Base-by-base conservation (phyloP, 2,329 filamentous ascomycete species). In the Alternaria consortialis region DNA sequence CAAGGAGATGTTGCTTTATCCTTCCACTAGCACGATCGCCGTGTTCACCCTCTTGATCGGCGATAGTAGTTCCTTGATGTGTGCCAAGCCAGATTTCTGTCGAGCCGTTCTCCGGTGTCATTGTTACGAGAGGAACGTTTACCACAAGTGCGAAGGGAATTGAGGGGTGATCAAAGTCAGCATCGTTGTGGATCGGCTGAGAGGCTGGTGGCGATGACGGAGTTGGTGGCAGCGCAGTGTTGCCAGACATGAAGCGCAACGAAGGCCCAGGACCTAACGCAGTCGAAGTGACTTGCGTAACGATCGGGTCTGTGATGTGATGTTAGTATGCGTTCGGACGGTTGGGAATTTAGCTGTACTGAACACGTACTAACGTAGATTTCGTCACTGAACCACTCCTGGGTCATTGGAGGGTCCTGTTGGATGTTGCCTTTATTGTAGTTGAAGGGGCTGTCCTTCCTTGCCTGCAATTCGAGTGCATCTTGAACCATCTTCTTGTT, bases 341-440 rank as follows among this genome's bases (percentile, higher is more conserved):
- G 13, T 15, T 5, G 15, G 3, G 15, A 20, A 2, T 8, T 11
- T 29, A 31, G n/a, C 29, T 25, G 7, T 9, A 11, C 5, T 20
- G 11, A 20, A 42, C 8, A 65, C 79, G 52, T 74, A 87, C 86
- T 89, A 11, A 84, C 72, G 57, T 88, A 87, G 27, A 89, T 84
- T 0, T 70, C 63, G 8, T 70, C 63, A 31, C 56, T 67, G 52
- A 75, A 77, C 65, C 63, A 74, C 43, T 84, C 74, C 0, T 77
- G 74, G 0, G 84, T 81, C 2, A 85, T 81, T 0, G 85, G 86
- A 0, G 87, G 80, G 64, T 88, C 86, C 69, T 89, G 87, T 63
- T 89, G 87, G 34, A 88, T 79, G 63, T 88, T 90, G 1, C 85
- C 86, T 48, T 82, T 82, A 68, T 89, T 88, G 70, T 89, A 89